A percentile compares a stretch with the other conserved stretches of the same genome.
Evolutionary conservation across 441 rosid genomes (phyloP).

Genomic region (Populus tomentosa): DNA sequence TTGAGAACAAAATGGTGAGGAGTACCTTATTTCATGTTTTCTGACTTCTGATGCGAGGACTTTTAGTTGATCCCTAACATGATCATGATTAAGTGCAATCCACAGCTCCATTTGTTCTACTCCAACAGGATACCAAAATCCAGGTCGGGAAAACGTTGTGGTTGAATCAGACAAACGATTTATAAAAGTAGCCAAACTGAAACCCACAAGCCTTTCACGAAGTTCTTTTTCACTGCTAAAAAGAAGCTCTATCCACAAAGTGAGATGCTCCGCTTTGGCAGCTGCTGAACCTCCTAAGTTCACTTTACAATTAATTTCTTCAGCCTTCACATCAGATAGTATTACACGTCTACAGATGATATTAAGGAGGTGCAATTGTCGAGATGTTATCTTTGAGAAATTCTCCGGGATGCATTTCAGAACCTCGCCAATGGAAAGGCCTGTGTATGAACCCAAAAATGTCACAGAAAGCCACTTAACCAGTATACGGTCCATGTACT

Average conservation of each 20-base stretch:
- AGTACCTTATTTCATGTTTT: slow-evolving; percentile 42
- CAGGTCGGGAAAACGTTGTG: slow-evolving; percentile 19
- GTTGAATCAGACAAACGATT: slow-evolving; percentile 22
- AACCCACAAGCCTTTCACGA: slow-evolving; percentile 64
- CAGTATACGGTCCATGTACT: slow-evolving; percentile 49
- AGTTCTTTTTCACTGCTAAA: slow-evolving; percentile 74
- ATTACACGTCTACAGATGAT: slow-evolving; percentile 61
- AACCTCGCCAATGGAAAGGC: slow-evolving; percentile 40
- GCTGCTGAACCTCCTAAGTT: slow-evolving; percentile 19
- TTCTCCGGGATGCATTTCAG: slow-evolving; percentile 35
- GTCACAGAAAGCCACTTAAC: slow-evolving; percentile 64
- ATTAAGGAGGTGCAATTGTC: slow-evolving; percentile 73
- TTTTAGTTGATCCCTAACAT: slow-evolving; percentile 36
- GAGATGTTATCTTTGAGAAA: slow-evolving; percentile 47
- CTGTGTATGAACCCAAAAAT: slow-evolving; percentile 36
- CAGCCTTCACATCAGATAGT: slow-evolving; percentile 52
- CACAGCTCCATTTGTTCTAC: slow-evolving; percentile 72
- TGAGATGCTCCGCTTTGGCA: slow-evolving; percentile 31
- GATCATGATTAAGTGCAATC: slow-evolving; percentile 42
- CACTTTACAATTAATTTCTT: slow-evolving; percentile 45
- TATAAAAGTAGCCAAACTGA: slow-evolving; percentile 51
- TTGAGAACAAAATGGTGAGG: not conserved
- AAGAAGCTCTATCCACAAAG: slow-evolving; percentile 57
- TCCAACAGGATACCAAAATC: slow-evolving; percentile 61
- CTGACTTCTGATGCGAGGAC: slow-evolving; percentile 40